Conservation (phyloP, 192 early-diverging fungal genomes). For the Coemansia sp. region DNA sequence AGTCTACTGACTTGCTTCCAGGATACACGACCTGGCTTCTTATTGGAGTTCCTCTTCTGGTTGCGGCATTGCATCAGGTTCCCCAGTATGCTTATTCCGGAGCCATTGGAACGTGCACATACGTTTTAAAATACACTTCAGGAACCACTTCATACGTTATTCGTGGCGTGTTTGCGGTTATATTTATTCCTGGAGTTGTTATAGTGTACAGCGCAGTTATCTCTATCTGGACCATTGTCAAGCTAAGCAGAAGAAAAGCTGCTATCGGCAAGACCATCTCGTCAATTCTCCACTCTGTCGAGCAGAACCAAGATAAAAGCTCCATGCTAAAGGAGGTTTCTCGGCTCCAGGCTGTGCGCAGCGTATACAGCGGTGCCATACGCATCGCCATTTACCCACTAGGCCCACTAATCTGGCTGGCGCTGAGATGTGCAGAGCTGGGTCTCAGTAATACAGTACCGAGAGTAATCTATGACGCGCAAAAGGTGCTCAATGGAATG, state of each 20-base stretch:
- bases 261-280: background rate
- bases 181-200: background rate
- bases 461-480: background rate
- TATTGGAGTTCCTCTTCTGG: background rate
- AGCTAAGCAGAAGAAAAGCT: background rate
- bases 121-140: background rate
- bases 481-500: background rate
- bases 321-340: background rate
- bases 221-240: background rate
- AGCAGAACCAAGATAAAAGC: background rate
- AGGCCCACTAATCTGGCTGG: background rate
- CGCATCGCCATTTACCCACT: background rate
- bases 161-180: background rate
- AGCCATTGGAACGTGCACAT: background rate
- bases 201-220: background rate
- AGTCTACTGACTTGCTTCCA: background rate
- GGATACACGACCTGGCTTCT: background rate
- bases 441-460: background rate
- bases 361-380: background rate
- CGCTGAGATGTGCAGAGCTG: background rate
- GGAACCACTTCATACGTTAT: background rate
- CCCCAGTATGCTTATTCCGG: background rate
- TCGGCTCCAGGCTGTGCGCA: background rate
- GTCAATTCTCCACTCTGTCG: background rate
- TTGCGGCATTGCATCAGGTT: background rate